Evolutionary conservation across 1,284 basidiomycete genomes (phyloP).

Genomic region (Xanthoconium separans): DNA sequence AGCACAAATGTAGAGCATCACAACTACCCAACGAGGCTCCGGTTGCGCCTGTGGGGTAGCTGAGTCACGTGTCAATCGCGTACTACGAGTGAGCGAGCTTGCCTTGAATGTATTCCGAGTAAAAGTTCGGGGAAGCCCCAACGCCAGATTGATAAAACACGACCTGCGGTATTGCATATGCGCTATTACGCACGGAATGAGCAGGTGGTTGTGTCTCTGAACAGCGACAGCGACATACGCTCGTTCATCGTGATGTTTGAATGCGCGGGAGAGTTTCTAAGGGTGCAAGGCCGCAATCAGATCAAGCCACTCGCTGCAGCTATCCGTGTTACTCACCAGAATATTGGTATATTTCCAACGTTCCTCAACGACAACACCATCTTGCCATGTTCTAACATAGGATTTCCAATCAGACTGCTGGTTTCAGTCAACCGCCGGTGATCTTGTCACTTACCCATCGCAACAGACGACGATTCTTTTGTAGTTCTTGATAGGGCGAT

Average conservation of each 20-base stretch:
- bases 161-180: conserved; percentile 55
- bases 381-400: conserved; percentile 36
- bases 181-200: conserved; percentile 26
- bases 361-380: conserved; percentile 45
- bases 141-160: conserved; percentile 73
- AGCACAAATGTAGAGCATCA: neutral
- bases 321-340: conserved; percentile 40
- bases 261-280: conserved; percentile 37
- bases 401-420: neutral
- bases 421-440: neutral
- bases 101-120: conserved; percentile 55
- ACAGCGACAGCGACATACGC: conserved; percentile 32
- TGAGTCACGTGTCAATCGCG: conserved; percentile 3
- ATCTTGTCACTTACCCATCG: conserved; percentile 52
- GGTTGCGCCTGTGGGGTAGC: conserved; percentile 46
- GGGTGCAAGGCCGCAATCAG: conserved; percentile 37
- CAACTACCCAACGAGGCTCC: conserved; percentile 54
- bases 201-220: neutral
- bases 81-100: conserved; percentile 3
- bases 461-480: conserved; percentile 70
- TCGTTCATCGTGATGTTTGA: conserved; percentile 57
- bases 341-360: conserved; percentile 63
- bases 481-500: conserved; percentile 24
- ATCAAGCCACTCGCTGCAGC: neutral
- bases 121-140: conserved; percentile 58